Conservation (phyloP, 2,329 filamentous ascomycete genomes). For the Sphaceloma murrayae region DNA sequence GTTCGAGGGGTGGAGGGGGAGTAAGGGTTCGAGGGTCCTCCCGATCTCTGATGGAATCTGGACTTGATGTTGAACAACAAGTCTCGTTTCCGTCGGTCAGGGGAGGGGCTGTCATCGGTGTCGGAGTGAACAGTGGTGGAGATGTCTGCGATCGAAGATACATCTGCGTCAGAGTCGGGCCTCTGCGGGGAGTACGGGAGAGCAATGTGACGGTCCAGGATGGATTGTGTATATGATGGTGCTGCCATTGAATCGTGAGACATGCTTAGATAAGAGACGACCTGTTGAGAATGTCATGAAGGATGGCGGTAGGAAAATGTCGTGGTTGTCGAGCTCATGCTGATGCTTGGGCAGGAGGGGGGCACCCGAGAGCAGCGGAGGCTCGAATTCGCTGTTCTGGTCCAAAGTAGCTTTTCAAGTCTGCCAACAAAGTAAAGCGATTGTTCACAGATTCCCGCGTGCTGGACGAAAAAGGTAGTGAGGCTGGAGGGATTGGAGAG, state of each 20-base stretch:
- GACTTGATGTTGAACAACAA: conserved; percentile 5
- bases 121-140: conserved; percentile 14
- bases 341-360: conserved; percentile 11
- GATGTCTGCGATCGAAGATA: conserved; percentile 14
- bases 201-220: conserved; percentile 2
- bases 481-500: neutral
- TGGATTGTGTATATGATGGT: conserved; percentile 10
- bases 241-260: conserved; percentile 16
- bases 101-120: conserved; percentile 14
- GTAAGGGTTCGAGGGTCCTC: neutral
- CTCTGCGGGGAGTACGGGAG: neutral
- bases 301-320: conserved; percentile 6
- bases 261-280: too few species aligned
- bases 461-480: too few species aligned
- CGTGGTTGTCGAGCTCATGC: conserved; percentile 14
- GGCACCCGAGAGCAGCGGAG: neutral
- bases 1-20: conserved; percentile 13
- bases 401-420: too few species aligned
- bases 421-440: too few species aligned
- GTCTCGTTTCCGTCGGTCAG: conserved; percentile 6
- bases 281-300: too few species aligned
- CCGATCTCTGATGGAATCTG: neutral
- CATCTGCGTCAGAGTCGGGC: conserved; percentile 11
- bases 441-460: too few species aligned
- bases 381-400: neutral